A percentile compares a stretch with the other conserved stretches of the same genome.
These are phyloP conservation scores for Colletotrichum chlorophyti DNA, from an alignment of 2,329 filamentous ascomycete genomes.

Conservation along the genomic window DNA sequence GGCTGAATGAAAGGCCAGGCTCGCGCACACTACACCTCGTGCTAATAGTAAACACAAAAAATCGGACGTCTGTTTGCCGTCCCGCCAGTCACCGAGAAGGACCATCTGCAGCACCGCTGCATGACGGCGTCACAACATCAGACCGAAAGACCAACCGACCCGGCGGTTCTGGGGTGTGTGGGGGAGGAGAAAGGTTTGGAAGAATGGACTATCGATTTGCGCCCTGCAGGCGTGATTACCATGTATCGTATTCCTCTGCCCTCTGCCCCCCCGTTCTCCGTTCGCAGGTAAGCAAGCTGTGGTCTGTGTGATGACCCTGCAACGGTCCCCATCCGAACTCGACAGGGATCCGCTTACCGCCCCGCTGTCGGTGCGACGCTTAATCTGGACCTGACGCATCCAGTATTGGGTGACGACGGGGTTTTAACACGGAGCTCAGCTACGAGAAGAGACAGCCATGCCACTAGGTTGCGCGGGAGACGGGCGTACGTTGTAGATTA, in stretches of 20 bases:
- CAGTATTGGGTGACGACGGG: too few species aligned
- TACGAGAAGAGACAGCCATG: constrained; percentile 14
- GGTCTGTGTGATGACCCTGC: too few species aligned
- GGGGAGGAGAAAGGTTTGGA: too few species aligned
- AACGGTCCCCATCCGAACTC: neutral
- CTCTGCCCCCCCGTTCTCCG: neutral
- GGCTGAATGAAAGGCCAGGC: constrained; percentile 8
- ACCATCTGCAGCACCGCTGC: neutral
- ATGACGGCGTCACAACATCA: constrained; percentile 5
- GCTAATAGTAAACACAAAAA: neutral
- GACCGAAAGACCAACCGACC: too few species aligned
- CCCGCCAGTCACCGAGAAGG: neutral
- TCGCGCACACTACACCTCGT: too few species aligned
- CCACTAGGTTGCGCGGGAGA: too few species aligned
- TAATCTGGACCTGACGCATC: constrained; percentile 24
- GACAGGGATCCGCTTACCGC: neutral
- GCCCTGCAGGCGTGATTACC: constrained; percentile 10
- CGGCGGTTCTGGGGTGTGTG: neutral
- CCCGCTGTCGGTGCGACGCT: constrained; percentile 13
- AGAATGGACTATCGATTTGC: constrained; percentile 19
- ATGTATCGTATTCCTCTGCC: neutral
- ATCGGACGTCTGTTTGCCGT: neutral
- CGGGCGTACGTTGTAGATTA: neutral
- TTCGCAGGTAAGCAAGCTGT: constrained; percentile 10
- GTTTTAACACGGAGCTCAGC: constrained; percentile 21